phyloP scores from a whole-genome alignment of 1,139 yeast genomes.

The Spathaspora sp. region DNA sequence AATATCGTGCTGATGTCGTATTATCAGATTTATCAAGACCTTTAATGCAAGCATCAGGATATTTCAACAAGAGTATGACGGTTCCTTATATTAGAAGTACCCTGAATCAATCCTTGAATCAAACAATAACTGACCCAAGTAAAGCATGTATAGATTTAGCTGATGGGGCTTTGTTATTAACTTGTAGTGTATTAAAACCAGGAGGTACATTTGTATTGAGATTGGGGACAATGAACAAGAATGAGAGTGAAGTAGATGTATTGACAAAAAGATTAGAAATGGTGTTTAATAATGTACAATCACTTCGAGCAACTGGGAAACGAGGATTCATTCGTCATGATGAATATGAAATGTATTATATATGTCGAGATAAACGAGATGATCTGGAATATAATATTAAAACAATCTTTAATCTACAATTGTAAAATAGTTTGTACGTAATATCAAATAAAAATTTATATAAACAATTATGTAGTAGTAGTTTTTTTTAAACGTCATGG shows the following conservation, averaged over 20 bases:
- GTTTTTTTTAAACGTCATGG: not conserved
- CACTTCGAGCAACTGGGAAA: slow-evolving; percentile 45
- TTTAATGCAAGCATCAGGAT: slow-evolving; percentile 61
- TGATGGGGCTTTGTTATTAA: slow-evolving; percentile 82
- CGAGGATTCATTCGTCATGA: slow-evolving; percentile 21
- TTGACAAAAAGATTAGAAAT: slow-evolving; percentile 56
- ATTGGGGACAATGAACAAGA: slow-evolving; percentile 56
- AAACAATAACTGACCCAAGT: slow-evolving; percentile 24
- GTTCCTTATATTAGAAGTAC: slow-evolving; percentile 53
- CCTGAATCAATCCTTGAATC: slow-evolving; percentile 26
- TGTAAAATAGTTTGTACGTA: not conserved
- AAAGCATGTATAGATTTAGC: slow-evolving; percentile 62
- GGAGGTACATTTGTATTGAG: slow-evolving; percentile 77
- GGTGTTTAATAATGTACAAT: slow-evolving; percentile 56
- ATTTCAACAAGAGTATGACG: slow-evolving; percentile 72
- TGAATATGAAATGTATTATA: slow-evolving; percentile 69
- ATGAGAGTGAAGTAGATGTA: slow-evolving; percentile 53
- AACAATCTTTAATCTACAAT: slow-evolving; percentile 34
- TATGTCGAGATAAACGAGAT: slow-evolving; percentile 52
- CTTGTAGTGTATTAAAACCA: slow-evolving; percentile 64
- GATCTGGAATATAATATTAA: slow-evolving; percentile 43
- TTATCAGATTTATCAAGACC: slow-evolving; percentile 89
- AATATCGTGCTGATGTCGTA: slow-evolving; percentile 52
- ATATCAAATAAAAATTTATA: not conserved
- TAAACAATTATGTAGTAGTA: not conserved